A percentile compares a stretch with the other conserved stretches of the same genome.
Conservation (phyloP, 441 rosid species). For the Geranium incanum region DNA sequence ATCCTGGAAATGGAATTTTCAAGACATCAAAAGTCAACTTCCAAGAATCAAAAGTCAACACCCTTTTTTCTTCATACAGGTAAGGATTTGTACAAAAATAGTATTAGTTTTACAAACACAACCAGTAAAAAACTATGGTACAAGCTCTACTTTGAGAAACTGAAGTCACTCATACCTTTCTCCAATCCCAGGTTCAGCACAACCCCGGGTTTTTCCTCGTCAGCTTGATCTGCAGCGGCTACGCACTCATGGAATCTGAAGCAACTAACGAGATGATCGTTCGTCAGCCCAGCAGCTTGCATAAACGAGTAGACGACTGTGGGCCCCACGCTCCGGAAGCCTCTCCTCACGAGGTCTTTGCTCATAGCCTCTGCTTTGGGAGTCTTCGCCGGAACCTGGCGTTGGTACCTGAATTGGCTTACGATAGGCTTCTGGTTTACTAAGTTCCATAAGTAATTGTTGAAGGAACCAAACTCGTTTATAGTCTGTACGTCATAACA, state of each 20-base stretch:
- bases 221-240: slow-evolving; percentile 8
- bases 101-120: background rate
- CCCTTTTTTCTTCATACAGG: background rate
- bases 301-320: slow-evolving; percentile 7
- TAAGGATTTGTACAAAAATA: background rate
- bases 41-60: background rate
- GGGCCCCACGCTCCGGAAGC: slow-evolving; percentile 8
- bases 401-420: slow-evolving; percentile 7
- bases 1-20: too few species aligned
- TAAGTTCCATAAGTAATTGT: slow-evolving; percentile 27
- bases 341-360: slow-evolving; percentile 1
- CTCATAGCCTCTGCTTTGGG: background rate
- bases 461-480: slow-evolving; percentile 11
- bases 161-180: background rate
- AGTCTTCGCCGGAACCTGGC: slow-evolving; percentile 6
- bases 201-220: slow-evolving; percentile 17
- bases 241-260: slow-evolving; percentile 17
- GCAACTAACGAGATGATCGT: slow-evolving; percentile 20
- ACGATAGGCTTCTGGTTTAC: slow-evolving; percentile 17
- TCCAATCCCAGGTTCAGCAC: slow-evolving; percentile 5
- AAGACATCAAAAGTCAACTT: background rate
- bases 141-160: background rate
- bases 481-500: slow-evolving; percentile 15
- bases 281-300: slow-evolving; percentile 12
- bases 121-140: background rate